These are phyloP conservation scores for Fagus crenata DNA, from an alignment of 306 rosid genomes.

Conservation along the genomic window DNA sequence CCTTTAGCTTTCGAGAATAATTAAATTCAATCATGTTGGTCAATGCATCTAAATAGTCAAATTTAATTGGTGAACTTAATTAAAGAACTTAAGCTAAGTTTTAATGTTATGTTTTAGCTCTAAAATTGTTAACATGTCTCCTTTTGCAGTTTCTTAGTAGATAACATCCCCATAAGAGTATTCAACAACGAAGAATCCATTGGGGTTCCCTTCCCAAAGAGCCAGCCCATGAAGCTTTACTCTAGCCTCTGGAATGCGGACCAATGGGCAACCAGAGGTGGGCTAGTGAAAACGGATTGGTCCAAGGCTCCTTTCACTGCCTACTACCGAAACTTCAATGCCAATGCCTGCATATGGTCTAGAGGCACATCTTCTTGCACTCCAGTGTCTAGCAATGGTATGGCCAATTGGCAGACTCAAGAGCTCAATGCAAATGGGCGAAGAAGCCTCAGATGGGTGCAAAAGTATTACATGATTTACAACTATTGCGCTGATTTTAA, in stretches of 20 bases:
- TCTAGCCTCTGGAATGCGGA: slow-evolving; percentile 42
- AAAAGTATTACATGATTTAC: slow-evolving; percentile 32
- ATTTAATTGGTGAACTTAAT: too few relatives aligned
- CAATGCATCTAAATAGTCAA: too few relatives aligned
- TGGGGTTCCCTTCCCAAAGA: slow-evolving; percentile 33
- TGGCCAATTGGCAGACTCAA: slow-evolving; percentile 20
- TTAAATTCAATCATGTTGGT: too few relatives aligned
- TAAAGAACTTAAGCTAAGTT: too few relatives aligned
- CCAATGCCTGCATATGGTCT: slow-evolving; percentile 23
- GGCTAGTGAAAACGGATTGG: slow-evolving; percentile 40
- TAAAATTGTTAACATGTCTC: not conserved
- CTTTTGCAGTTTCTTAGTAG: slow-evolving; percentile 30
- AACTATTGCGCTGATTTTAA: slow-evolving; percentile 32
- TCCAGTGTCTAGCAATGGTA: not conserved
- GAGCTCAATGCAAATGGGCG: slow-evolving; percentile 27
- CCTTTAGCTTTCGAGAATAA: too few relatives aligned
- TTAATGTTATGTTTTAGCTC: too few relatives aligned
- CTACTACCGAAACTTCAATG: slow-evolving; percentile 29
- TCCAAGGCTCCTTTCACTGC: slow-evolving; percentile 47
- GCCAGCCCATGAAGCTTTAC: slow-evolving; percentile 40
- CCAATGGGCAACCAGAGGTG: slow-evolving; percentile 44
- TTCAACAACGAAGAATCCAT: slow-evolving; percentile 33
- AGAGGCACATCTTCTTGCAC: not conserved
- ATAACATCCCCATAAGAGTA: slow-evolving; percentile 35
- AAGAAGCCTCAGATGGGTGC: slow-evolving; percentile 36